These are phyloP conservation scores for Russula virescens DNA, from an alignment of 768 basidiomycete genomes.

Conservation along the genomic window DNA sequence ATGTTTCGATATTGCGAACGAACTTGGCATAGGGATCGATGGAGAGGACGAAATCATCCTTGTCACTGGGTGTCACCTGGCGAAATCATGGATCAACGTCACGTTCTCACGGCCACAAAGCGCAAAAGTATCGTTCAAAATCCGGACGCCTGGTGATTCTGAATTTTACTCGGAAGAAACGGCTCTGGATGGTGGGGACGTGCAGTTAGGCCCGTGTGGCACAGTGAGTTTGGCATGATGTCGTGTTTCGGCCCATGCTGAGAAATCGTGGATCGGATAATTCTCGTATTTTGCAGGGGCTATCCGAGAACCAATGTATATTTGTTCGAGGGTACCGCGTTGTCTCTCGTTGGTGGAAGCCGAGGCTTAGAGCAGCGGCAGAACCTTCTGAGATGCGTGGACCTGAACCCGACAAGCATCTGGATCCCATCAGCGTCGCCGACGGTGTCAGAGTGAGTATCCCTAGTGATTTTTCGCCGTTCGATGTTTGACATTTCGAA, in stretches of 20 bases:
- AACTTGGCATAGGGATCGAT: background rate
- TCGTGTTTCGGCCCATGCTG: background rate
- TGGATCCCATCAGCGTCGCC: background rate
- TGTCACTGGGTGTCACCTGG: background rate
- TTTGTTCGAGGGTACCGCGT: background rate
- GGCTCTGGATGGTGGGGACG: background rate
- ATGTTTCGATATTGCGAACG: background rate
- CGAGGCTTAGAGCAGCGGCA: background rate
- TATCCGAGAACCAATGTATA: background rate
- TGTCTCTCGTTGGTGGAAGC: background rate
- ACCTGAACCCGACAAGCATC: background rate
- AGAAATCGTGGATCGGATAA: background rate
- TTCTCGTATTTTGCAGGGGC: background rate
- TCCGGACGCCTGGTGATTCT: background rate
- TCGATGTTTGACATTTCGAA: background rate
- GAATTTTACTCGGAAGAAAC: background rate
- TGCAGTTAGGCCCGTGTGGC: background rate
- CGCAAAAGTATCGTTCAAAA: background rate
- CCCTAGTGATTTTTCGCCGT: background rate
- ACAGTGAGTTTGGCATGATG: background rate
- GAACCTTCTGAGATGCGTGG: background rate
- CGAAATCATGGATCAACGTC: background rate
- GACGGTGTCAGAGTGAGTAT: background rate
- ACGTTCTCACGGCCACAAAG: background rate
- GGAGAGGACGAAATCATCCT: background rate